Evolutionary conservation across 352 stramenopile genomes (phyloP).

Genomic region (Phytophthora fragariaefolia): DNA sequence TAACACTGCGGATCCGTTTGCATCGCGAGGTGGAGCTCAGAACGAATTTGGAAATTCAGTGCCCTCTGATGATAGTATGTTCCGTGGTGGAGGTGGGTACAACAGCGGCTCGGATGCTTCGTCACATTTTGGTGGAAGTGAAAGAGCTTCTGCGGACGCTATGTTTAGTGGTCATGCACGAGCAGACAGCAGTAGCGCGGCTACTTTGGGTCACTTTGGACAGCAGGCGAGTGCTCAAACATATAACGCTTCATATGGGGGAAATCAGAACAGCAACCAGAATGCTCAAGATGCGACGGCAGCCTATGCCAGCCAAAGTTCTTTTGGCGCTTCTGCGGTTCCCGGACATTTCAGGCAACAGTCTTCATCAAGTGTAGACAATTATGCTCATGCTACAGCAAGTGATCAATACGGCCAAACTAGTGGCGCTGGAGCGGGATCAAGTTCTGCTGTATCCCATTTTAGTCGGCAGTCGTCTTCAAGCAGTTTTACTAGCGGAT

Average conservation of each 20-base stretch:
- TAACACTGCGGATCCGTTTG: constrained; percentile 29
- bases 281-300: constrained; percentile 16
- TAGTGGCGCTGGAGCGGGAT: constrained; percentile 4
- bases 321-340: constrained; percentile 2
- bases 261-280: constrained; percentile 24
- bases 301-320: constrained; percentile 19
- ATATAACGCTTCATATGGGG: constrained; percentile 18
- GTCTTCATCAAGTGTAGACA: constrained; percentile 3
- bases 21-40: constrained; percentile 23
- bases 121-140: constrained; percentile 33
- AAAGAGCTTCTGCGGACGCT: constrained; percentile 28
- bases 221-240: constrained; percentile 16
- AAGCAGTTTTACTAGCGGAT: constrained; percentile 29
- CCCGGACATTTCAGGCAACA: constrained; percentile 16
- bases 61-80: constrained; percentile 26
- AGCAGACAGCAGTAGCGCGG: constrained; percentile 6
- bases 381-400: constrained; percentile 10
- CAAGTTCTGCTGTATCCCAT: constrained; percentile 12
- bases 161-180: constrained; percentile 34
- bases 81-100: constrained; percentile 17
- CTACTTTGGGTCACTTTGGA: constrained; percentile 18
- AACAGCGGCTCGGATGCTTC: constrained; percentile 9
- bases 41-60: constrained; percentile 32
- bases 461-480: constrained; percentile 37
- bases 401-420: constrained; percentile 24